Evolutionary conservation across 139 green algal genomes (phyloP).

Genomic region (Diplosphaera chodatii): DNA sequence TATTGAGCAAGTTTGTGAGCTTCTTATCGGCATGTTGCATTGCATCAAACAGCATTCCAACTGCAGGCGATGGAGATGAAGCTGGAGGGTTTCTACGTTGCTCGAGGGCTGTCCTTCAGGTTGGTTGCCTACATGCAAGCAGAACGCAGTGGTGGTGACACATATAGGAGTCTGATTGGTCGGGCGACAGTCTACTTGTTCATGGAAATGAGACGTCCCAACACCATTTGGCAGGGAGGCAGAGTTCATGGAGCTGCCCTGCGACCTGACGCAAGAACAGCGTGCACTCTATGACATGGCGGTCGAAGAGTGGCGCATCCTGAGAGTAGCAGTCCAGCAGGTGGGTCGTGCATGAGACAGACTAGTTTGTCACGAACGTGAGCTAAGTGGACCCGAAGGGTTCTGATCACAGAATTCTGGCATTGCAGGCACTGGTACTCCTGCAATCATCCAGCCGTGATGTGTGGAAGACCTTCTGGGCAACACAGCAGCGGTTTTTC

Average conservation of each 20-base stretch:
- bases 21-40: no score
- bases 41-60: no score
- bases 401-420: no score
- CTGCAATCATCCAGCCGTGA: constrained; percentile 27
- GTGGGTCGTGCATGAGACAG: constrained; percentile 1
- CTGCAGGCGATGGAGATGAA: constrained; percentile 69
- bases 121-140: no score
- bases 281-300: constrained; percentile 64
- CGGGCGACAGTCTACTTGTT: no score
- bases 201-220: no score
- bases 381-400: no score
- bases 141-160: no score
- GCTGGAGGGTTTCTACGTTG: constrained; percentile 76
- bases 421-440: constrained; percentile 26
- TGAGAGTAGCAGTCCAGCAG: not conserved
- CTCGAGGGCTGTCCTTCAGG: constrained; percentile 70
- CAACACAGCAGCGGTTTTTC: constrained; percentile 88
- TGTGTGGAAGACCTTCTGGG: constrained; percentile 70
- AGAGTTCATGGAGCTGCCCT: constrained; percentile 73
- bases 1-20: no score
- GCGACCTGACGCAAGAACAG: constrained; percentile 43
- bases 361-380: no score
- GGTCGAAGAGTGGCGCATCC: constrained; percentile 38
- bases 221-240: constrained; percentile 40
- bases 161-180: no score